Base-by-base conservation (phyloP, 192 early-diverging fungal species). In the Coemansia interrupta region DNA sequence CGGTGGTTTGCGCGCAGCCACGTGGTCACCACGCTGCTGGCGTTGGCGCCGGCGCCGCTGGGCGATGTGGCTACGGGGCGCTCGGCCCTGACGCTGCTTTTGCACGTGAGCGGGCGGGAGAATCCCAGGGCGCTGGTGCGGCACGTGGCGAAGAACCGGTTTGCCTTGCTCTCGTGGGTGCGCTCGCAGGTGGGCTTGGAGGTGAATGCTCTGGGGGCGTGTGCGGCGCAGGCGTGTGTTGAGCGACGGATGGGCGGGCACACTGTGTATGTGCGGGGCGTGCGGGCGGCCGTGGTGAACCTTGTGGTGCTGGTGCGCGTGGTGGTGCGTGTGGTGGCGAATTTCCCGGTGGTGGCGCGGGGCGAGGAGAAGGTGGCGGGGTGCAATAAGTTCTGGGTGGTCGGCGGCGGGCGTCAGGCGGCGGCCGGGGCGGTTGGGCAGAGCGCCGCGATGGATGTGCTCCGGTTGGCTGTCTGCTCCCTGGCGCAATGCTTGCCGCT, bases 121-220 rank as follows among this genome's bases (percentile, higher is more conserved):
- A 80, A 80, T 44, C 57, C 68, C 1, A 36, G 53, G 17, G 41
- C 42, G n/a, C 55, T 80, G 17, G 26, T 51, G 7, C 38, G 55
- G 22, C 45, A 73, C 36, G 67, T 73, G 11, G 69, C 77, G 0
- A 73, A 66, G 53, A 57, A 45, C 47, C 42, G 60, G 5, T 67
- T 66, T 32, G 63, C 68, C 22, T 47, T 80, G 22, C 39, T 80
- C 5, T 39, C 63, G 22, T 80, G 77, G 77, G 65, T 80, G 38
- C 60, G 61, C 4, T 49, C 50, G n/a, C 77, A 80, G 51, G 54
- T 56, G 7, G 14, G 32, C 14, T 58, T 80, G 13, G 66, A 80
- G 47, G 14, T 47, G 28, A 70, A 64, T 23, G 28, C 67, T 17
- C 40, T 80, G 58, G 28, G 39, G 15, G 54, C 51, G 15, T 50